phyloP scores from a whole-genome alignment of 2,329 filamentous ascomycete genomes.

The Fusarium phyllophilum region DNA sequence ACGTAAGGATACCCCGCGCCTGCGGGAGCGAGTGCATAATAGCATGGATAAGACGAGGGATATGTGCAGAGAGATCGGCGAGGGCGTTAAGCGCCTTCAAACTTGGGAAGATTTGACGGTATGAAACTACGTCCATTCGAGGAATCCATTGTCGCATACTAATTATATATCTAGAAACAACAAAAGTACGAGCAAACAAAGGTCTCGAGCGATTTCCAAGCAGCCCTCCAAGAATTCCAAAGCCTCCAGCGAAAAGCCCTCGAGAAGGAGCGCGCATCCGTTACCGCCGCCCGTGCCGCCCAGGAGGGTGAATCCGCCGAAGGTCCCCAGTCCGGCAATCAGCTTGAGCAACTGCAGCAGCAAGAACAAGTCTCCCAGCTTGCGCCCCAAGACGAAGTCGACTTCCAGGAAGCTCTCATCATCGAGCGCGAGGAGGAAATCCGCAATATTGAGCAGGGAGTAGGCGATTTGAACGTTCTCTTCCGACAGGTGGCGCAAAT shows the following conservation, averaged over 20 bases:
- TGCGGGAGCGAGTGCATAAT: slow-evolving; percentile 89
- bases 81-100: slow-evolving; percentile 92
- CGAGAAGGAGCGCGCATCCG: slow-evolving; percentile 90
- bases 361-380: slow-evolving; percentile 78
- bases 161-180: slow-evolving; percentile 70
- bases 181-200: slow-evolving; percentile 98
- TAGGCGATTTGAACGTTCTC: slow-evolving; percentile 93
- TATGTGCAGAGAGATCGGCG: slow-evolving; percentile 90
- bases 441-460: slow-evolving; percentile 95
- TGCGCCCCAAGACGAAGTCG: slow-evolving; percentile 92
- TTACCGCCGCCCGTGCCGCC: slow-evolving; percentile 83
- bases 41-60: slow-evolving; percentile 86
- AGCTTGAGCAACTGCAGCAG: slow-evolving; percentile 68
- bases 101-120: slow-evolving; percentile 86
- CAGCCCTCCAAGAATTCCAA: slow-evolving; percentile 91
- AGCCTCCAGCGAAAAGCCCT: slow-evolving; percentile 87
- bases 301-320: slow-evolving; percentile 68
- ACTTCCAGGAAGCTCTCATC: slow-evolving; percentile 96
- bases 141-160: slow-evolving; percentile 22
- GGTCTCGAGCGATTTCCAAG: slow-evolving; percentile 90
- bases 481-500: slow-evolving; percentile 99
- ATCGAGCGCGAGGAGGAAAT: slow-evolving; percentile 97
- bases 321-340: slow-evolving; percentile 48
- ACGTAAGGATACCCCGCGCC: slow-evolving; percentile 87
- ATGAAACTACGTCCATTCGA: too few relatives aligned